Base-by-base conservation (phyloP, 441 rosid genomes). In the Lepidium campestre region DNA sequence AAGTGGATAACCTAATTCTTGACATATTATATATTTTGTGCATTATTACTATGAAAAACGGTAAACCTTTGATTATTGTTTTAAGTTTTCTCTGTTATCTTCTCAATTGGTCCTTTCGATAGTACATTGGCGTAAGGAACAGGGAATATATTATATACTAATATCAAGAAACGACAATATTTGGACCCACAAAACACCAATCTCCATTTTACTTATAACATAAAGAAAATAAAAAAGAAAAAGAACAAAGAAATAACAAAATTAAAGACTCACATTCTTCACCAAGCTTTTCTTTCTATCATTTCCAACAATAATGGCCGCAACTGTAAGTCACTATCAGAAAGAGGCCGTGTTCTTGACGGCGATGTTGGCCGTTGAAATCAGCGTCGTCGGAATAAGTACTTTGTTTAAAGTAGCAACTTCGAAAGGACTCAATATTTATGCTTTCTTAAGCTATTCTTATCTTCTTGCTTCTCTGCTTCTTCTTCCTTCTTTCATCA, bases 341-440 rank as follows among this genome's bases (percentile, higher is more conserved):
- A 59, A 58, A 57, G 84, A 78, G n/a, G 75, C 72, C 32, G 39
- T 71, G 46, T 81, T 84, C 41, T 80, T 85, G 47, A 58, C 78
- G 46, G 82, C 78, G 2, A 60, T 87, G 88, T 72, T 85, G 32
- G 35, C 68, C 0, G 47, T 67, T 31, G 93, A 87, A 65, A 78
- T 78, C 37, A 13, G 64, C 4, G 66, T 73, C 42, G 89, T 87
- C 1, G 86, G 81, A 10, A 15, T 82, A 32, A 85, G 77, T 77
- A 85, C 79, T 13, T 73, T 85, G 17, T 80, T 77, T 81, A 83
- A 85, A 66, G 83, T 85, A 40, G 88, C 88, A 7, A 78, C 83
- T 29, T 57, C 71, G 55, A 65, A 49, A 49, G 86, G 88, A 57
- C 79, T 85, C 78, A 87, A 71, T 67, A 63, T 81, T 58, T 75